phyloP scores from a whole-genome alignment of 1,284 basidiomycete species.

The Xerocomus minutiporus region DNA sequence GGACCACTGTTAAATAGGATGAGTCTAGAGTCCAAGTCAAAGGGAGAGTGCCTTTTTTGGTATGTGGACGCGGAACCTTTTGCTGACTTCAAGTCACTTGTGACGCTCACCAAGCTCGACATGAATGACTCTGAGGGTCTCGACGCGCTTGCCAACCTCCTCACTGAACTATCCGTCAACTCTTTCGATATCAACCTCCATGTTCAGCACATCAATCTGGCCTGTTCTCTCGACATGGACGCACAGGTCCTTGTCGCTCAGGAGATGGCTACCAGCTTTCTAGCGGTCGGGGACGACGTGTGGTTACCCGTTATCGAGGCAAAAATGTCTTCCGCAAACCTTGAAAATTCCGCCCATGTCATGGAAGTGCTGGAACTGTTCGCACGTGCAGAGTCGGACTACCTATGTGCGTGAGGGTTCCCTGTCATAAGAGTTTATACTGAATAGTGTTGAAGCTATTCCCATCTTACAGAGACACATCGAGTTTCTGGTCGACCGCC shows the following conservation, averaged over 20 bases:
- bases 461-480: slow-evolving; percentile 67
- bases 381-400: slow-evolving; percentile 69
- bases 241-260: slow-evolving; percentile 55
- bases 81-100: too few species aligned
- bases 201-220: slow-evolving; percentile 58
- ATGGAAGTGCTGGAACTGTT: slow-evolving; percentile 62
- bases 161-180: slow-evolving; percentile 53
- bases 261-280: slow-evolving; percentile 60
- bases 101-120: neutral
- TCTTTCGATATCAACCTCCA: slow-evolving; percentile 61
- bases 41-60: neutral
- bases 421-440: slow-evolving; percentile 6
- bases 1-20: too few species aligned
- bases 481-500: slow-evolving; percentile 58
- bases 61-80: neutral
- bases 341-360: slow-evolving; percentile 48
- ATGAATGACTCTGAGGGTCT: slow-evolving; percentile 36
- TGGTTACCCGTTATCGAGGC: slow-evolving; percentile 60
- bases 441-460: slow-evolving; percentile 50
- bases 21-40: too few species aligned
- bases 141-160: slow-evolving; percentile 56
- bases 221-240: slow-evolving; percentile 51
- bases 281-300: slow-evolving; percentile 61
- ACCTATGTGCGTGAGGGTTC: slow-evolving; percentile 61
- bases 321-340: slow-evolving; percentile 46